These are phyloP conservation scores for Penicillium brasilianum DNA, from an alignment of 2,329 filamentous ascomycete species.

Conservation along the genomic window DNA sequence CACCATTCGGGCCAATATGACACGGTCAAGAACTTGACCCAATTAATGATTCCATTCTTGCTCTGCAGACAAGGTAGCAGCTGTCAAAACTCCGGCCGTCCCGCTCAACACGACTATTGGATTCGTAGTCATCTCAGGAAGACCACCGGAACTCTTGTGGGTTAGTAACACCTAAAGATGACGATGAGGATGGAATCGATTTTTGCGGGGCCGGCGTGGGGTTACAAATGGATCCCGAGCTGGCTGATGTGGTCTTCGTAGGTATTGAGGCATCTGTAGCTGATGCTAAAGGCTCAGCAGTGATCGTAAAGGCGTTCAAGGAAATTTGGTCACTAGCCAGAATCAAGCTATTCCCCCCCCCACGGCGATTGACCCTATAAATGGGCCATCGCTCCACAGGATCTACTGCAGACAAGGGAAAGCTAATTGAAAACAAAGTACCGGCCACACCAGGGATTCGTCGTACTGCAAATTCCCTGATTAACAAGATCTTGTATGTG, in stretches of 20 bases:
- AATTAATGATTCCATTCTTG: not conserved
- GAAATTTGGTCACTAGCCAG: slow-evolving; percentile 13
- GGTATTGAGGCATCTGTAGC: not conserved
- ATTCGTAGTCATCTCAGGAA: slow-evolving; percentile 16
- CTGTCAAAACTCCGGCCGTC: slow-evolving; percentile 10
- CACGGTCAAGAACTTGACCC: not conserved
- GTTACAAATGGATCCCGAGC: not conserved
- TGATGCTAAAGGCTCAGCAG: slow-evolving; percentile 15
- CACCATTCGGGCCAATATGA: not conserved
- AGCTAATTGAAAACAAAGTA: no score
- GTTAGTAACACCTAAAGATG: not conserved
- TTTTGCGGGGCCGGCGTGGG: not conserved
- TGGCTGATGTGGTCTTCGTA: not conserved
- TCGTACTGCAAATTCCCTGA: no score
- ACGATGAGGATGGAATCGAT: not conserved
- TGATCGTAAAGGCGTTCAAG: slow-evolving; percentile 31
- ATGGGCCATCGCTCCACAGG: not conserved
- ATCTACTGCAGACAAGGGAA: no score
- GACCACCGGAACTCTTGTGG: slow-evolving; percentile 15
- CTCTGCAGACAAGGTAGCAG: slow-evolving; percentile 8
- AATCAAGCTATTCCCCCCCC: not conserved
- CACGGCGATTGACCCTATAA: not conserved
- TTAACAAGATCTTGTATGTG: no score
- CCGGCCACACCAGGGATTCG: no score
- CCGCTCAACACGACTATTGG: slow-evolving; percentile 9